Conservation (phyloP, 805 yeast species). For the Candida tallmaniae region DNA sequence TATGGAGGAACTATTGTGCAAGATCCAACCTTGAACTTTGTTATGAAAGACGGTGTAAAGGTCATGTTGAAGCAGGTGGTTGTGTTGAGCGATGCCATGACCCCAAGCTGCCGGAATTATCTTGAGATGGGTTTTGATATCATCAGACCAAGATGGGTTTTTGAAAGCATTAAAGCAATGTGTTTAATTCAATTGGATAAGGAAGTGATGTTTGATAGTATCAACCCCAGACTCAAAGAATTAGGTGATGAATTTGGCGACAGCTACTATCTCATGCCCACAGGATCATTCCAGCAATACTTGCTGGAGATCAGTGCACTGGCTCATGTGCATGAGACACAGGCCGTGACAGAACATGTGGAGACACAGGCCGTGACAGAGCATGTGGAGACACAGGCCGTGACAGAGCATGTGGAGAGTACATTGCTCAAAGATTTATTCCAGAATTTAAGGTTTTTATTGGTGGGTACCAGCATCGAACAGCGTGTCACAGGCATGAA, state of each 20-base stretch:
- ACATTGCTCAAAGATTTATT: conserved; percentile 1
- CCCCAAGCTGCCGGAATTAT: conserved; percentile 25
- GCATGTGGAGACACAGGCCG: too few species aligned
- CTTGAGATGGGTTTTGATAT: conserved; percentile 50
- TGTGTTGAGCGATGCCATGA: conserved; percentile 21
- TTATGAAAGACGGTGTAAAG: too few species aligned
- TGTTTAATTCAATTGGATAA: conserved; percentile 56
- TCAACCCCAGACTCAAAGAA: conserved; percentile 15
- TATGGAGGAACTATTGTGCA: conserved; percentile 48
- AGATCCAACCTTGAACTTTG: conserved; percentile 1
- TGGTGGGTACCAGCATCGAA: too few species aligned
- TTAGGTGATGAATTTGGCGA: conserved; percentile 60
- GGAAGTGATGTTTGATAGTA: conserved; percentile 46
- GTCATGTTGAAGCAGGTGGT: not conserved
- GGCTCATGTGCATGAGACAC: too few species aligned
- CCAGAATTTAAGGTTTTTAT: conserved; percentile 3
- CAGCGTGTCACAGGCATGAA: not conserved
- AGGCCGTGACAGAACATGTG: too few species aligned
- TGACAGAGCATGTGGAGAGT: too few species aligned
- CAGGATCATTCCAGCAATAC: not conserved
- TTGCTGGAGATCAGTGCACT: too few species aligned
- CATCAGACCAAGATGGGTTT: conserved; percentile 65
- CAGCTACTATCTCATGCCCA: conserved; percentile 37
- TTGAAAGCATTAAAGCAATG: conserved; percentile 51
- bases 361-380: too few species aligned